A percentile compares a stretch with the other conserved stretches of the same genome.
Evolutionary conservation across 1,284 basidiomycete genomes (phyloP).

Genomic region (Apiotrichum sp.): DNA sequence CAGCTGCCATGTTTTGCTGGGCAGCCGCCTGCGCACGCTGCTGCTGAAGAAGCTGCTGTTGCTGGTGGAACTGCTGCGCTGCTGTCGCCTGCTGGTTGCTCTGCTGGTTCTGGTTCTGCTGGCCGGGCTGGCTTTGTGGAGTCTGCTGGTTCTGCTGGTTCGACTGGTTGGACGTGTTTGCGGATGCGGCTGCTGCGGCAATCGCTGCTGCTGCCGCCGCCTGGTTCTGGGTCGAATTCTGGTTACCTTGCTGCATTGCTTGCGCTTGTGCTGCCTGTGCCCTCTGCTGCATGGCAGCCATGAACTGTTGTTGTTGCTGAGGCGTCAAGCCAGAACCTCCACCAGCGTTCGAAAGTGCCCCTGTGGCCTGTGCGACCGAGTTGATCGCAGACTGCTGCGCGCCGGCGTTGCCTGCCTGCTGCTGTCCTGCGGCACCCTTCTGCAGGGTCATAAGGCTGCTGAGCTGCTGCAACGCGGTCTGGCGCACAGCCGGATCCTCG

Average conservation of each 20-base stretch:
- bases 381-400: slow-evolving; percentile 5
- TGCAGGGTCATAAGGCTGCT: slow-evolving; percentile 10
- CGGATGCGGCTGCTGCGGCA: slow-evolving; percentile 2
- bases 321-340: neutral
- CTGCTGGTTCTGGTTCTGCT: neutral
- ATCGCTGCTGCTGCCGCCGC: slow-evolving; percentile 5
- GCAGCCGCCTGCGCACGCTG: slow-evolving; percentile 7
- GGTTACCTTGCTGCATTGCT: neutral
- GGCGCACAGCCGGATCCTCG: slow-evolving; percentile 7
- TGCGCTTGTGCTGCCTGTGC: slow-evolving; percentile 2
- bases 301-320: slow-evolving; percentile 11
- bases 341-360: neutral
- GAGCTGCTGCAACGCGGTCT: slow-evolving; percentile 14
- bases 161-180: neutral
- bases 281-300: slow-evolving; percentile 13
- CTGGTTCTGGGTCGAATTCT: slow-evolving; percentile 1
- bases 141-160: neutral
- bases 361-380: neutral
- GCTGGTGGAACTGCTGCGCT: slow-evolving; percentile 9
- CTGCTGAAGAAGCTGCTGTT: slow-evolving; percentile 9
- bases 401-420: too few species aligned
- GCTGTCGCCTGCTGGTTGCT: neutral
- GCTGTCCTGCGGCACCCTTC: neutral
- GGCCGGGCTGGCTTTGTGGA: neutral
- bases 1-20: slow-evolving; percentile 2